Evolutionary conservation across 371 early-diverging fungal genomes (phyloP), one percentile per base, ranked within the genome.

Genomic region (Mortierella sp.): DNA sequence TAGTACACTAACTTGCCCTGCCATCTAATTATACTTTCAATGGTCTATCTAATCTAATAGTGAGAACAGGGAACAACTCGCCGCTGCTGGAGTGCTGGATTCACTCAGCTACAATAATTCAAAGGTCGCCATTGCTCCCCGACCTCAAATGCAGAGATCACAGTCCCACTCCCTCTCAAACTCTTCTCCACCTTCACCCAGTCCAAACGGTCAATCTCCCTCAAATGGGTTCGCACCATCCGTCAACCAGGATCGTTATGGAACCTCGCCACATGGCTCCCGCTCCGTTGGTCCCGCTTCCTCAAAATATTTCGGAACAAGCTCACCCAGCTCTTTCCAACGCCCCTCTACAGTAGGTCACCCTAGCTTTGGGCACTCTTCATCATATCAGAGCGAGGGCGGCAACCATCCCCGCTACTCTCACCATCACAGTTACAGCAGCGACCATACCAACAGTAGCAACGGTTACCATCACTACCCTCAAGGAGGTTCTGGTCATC

Each of bases 21-120:
- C 16, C 37, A 26, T 30, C 39, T 39, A 11, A 26, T 22, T n/a
- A 22, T 11, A n/a, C 26, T 11, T 43, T 65, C 35, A 54, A 35
- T 18, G 5, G 4, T 61, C 35, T 37, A 49, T 62, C 24, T n/a
- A 37, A n/a, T 24, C 20, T 35, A 10, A 45, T 57, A 75, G 77
- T 57, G 77, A 77, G 39, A 77, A 77, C 54, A 62, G 77, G 52
- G 77, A 77, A 59, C 77, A 77, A 18, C 68, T 77, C 28, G 77
- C 72, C 11, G 77, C 77, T 10, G 77, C 77, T 10, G 77, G 77
- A 18, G 72, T 77, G 20, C 72, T 77, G 55, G 77, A 73, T 37
- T 73, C 74, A 54, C 68, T 73, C 59, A 68, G 64, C 22, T 73
- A 62, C 22, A 62, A 68, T 63, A 43, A 43, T 9, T 57, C 66